A percentile compares a stretch with the other conserved stretches of the same genome.
Conservation (phyloP, 2,329 filamentous ascomycete genomes). For the Pezicula carpinea region DNA sequence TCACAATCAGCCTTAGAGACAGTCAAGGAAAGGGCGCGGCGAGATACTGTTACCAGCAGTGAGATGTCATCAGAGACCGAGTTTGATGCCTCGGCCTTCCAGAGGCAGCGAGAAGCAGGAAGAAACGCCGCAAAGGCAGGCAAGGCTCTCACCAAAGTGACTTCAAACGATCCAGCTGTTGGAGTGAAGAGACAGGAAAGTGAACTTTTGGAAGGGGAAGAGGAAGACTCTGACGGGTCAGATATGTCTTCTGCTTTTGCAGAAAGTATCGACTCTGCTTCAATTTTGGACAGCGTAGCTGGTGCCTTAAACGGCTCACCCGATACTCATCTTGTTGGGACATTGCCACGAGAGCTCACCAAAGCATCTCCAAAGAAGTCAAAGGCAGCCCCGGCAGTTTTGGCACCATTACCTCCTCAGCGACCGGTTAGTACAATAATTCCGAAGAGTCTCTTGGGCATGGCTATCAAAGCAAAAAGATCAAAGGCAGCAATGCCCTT, state of each 20-base stretch:
- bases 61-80: constrained; percentile 83
- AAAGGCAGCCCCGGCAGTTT: constrained; percentile 48
- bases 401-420: constrained; percentile 67
- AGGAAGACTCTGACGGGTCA: constrained; percentile 56
- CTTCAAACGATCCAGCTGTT: constrained; percentile 40
- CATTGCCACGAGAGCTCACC: constrained; percentile 55
- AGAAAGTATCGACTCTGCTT: constrained; percentile 65
- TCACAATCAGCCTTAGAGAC: constrained; percentile 69
- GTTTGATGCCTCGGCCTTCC: constrained; percentile 61
- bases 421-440: constrained; percentile 63
- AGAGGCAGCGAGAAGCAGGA: constrained; percentile 57
- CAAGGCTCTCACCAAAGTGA: constrained; percentile 48
- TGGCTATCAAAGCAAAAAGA: constrained; percentile 68
- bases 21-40: constrained; percentile 62
- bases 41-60: constrained; percentile 77
- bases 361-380: constrained; percentile 58
- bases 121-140: constrained; percentile 51
- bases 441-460: constrained; percentile 66
- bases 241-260: constrained; percentile 62
- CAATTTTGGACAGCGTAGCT: constrained; percentile 62
- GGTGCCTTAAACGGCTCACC: constrained; percentile 51
- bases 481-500: constrained; percentile 67
- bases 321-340: constrained; percentile 56
- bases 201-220: constrained; percentile 47
- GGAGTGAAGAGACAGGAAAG: constrained; percentile 26